Conservation (phyloP, 2,329 filamentous ascomycete genomes). For the Dactylellina leptospora region DNA sequence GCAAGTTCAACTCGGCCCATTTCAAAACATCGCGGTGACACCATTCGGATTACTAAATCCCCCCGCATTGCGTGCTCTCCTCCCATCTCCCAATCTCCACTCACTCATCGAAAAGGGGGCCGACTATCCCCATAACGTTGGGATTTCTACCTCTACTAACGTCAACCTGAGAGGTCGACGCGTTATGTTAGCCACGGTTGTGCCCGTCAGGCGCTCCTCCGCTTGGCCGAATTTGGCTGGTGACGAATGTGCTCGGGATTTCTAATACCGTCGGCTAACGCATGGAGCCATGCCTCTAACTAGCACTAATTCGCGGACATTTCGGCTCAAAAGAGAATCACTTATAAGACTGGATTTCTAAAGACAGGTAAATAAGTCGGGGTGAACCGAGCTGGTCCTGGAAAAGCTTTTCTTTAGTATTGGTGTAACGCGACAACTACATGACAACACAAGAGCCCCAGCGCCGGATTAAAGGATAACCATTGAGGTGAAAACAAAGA, state of each 20-base stretch:
- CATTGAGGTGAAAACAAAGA: too few species aligned
- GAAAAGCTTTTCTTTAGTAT: too few species aligned
- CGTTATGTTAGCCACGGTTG: constrained; percentile 3
- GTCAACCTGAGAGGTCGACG: too few species aligned
- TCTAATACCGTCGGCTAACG: constrained; percentile 14
- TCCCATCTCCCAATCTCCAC: neutral
- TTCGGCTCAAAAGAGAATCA: too few species aligned
- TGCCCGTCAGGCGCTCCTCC: neutral
- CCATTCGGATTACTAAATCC: constrained; percentile 44
- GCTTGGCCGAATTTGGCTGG: neutral
- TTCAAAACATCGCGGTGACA: constrained; percentile 34
- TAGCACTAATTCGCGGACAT: neutral
- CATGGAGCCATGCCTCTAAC: too few species aligned
- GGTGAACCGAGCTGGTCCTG: too few species aligned
- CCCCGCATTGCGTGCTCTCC: constrained; percentile 37
- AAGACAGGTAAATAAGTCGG: too few species aligned
- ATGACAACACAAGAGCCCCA: neutral
- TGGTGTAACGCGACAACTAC: too few species aligned
- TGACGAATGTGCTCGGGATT: constrained; percentile 12
- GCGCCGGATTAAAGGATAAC: too few species aligned
- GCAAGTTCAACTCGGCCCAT: neutral
- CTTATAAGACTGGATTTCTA: too few species aligned
- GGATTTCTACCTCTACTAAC: neutral
- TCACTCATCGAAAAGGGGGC: too few species aligned
- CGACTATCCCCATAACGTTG: constrained; percentile 9